A percentile compares a stretch with the other conserved stretches of the same genome.
Evolutionary conservation across 192 early-diverging fungal genomes (phyloP).

Genomic region (Linnemannia schmuckeri): DNA sequence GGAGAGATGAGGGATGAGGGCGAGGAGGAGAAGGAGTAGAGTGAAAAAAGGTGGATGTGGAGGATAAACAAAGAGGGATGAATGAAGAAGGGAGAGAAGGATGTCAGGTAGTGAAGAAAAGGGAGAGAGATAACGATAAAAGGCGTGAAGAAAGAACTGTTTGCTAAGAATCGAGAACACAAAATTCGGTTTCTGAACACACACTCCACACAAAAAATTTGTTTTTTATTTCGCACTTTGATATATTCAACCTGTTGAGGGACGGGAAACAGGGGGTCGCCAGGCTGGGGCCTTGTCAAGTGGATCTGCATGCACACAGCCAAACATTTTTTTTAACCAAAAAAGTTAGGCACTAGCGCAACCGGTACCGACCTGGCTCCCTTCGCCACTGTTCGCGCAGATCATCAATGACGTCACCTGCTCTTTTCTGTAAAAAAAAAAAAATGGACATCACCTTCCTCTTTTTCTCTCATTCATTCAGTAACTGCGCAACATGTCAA

Average conservation of each 20-base stretch:
- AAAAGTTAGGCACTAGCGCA: not conserved
- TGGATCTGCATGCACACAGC: not conserved
- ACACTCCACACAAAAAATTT: no score
- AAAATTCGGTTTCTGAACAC: no score
- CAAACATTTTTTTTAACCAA: not conserved
- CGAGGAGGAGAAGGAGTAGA: not conserved
- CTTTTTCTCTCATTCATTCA: not conserved
- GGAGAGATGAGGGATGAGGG: not conserved
- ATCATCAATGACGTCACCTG: not conserved
- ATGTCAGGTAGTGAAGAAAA: not conserved
- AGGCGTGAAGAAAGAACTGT: no score
- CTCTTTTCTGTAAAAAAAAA: no score
- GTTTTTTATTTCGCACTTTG: not conserved
- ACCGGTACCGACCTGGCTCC: not conserved
- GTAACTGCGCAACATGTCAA: constrained; percentile 30
- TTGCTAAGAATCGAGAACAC: no score
- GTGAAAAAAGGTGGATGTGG: not conserved
- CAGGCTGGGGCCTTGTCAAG: not conserved
- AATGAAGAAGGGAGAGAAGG: not conserved
- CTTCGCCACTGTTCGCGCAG: not conserved
- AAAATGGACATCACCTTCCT: no score
- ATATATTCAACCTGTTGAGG: not conserved
- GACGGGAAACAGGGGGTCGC: not conserved
- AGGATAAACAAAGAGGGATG: not conserved
- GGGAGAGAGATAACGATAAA: not conserved